Evolutionary conservation across 2,329 filamentous ascomycete species (phyloP), one percentile per base, ranked within the genome.

Genomic region (Esteya vermicola): DNA sequence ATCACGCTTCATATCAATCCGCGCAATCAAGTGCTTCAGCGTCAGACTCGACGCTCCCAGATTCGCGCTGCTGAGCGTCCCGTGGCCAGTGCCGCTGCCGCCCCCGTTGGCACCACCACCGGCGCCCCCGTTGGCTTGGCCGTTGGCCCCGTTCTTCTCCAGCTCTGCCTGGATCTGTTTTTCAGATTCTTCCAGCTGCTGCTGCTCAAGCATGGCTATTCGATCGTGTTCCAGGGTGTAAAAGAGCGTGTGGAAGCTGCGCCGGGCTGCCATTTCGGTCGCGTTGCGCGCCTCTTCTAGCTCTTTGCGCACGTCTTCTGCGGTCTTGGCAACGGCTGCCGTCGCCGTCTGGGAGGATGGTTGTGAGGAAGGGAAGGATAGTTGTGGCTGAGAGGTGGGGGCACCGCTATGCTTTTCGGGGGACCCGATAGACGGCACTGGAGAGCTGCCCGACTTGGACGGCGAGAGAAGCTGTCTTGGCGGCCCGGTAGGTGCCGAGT

Each of bases 181-280:
- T 57, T 98, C 91, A 1, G 93, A 86, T 57, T 96, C 91, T 54
- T 98, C 91, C 21, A 98, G 71, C 58, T 89, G 85, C 58, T 96
- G 86, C 60, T 98, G 91, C 58, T 98, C 91, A 42, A 96, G 63
- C 91, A 98, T 96, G 36, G 91, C 91, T 51, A 89, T 85, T 41
- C 85, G 76, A 56, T 98, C 91, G 56, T 89, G 91, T 59, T 98
- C 91, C 25, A 96, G 69, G 1, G 91, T 95, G 58, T 94, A 89
- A 59, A 96, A 93, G 48, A 94, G 72, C 9, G 85, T 93, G 55
- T 94, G 81, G 59, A 95, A 96, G 60, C 82, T 91, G 52, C 78
- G 75, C 61, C 86, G 86, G 33, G 85, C 91, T 38, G 83, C 81
- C 54, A 93, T 85, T 54, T 94, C 89, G 36, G 84, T 88, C 23